Conservation (phyloP, 192 early-diverging fungal species). For the Podila verticillata region DNA sequence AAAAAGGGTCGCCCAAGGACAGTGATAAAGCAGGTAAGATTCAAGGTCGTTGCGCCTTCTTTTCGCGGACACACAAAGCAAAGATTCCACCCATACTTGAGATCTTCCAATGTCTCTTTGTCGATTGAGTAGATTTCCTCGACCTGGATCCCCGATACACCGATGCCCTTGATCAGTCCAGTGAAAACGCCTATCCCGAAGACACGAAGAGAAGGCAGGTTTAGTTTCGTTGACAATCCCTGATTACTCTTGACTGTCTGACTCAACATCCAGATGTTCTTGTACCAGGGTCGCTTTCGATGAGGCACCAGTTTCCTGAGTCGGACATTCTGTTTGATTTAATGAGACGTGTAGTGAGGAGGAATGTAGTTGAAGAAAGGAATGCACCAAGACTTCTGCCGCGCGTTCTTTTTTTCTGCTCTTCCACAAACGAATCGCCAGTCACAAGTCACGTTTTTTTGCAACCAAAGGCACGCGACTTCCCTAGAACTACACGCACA, state of each 20-base stretch:
- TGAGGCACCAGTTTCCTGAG: conserved; percentile 85
- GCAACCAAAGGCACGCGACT: no score
- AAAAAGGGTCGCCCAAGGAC: neutral
- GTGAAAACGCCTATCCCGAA: conserved; percentile 76
- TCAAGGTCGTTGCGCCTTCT: neutral
- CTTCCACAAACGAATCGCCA: neutral
- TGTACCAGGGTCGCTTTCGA: conserved; percentile 86
- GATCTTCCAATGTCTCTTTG: conserved; percentile 61
- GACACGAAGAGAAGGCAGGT: neutral
- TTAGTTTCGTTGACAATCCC: neutral
- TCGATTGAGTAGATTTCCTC: conserved; percentile 86
- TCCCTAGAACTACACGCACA: no score
- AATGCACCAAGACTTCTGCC: neutral
- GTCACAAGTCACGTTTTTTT: conserved; percentile 1
- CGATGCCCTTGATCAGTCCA: conserved; percentile 80
- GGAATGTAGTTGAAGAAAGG: neutral
- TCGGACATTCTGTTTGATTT: conserved; percentile 51
- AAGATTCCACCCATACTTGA: conserved; percentile 58
- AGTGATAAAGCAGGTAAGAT: neutral
- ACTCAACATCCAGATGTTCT: neutral
- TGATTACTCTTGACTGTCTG: neutral
- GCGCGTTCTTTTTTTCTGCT: neutral
- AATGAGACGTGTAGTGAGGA: neutral
- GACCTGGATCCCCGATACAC: conserved; percentile 75
- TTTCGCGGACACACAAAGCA: neutral